Evolutionary conservation across 371 early-diverging fungal species (phyloP).

Genomic region (Capillidium heterosporum): DNA sequence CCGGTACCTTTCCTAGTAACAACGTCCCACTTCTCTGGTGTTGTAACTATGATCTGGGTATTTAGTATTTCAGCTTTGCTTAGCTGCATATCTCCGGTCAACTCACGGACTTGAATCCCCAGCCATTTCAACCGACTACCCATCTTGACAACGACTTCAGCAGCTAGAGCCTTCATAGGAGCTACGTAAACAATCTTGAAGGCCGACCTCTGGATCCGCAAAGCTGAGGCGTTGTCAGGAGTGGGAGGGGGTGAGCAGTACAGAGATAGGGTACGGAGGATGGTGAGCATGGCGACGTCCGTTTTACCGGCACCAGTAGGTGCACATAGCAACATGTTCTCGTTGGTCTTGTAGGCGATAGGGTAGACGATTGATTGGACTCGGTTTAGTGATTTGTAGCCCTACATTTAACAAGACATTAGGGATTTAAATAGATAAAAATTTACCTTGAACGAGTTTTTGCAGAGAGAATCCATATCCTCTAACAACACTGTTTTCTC

Average conservation of each 20-base stretch:
- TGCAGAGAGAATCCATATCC: constrained; percentile 53
- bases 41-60: constrained; percentile 96
- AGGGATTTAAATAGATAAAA: not conserved
- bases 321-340: constrained; percentile 97
- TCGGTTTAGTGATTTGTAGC: constrained; percentile 77
- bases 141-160: constrained; percentile 92
- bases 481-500: constrained; percentile 38
- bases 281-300: constrained; percentile 91
- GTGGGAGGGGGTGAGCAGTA: constrained; percentile 31
- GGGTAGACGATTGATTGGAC: constrained; percentile 92
- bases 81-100: constrained; percentile 94
- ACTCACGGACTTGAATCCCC: constrained; percentile 72
- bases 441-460: constrained; percentile 50
- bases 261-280: constrained; percentile 56
- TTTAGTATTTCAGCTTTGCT: constrained; percentile 76
- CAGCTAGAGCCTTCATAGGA: constrained; percentile 99
- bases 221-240: constrained; percentile 18
- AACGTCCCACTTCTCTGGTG: constrained; percentile 99
- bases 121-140: constrained; percentile 63
- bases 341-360: constrained; percentile 79
- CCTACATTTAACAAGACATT: constrained; percentile 15
- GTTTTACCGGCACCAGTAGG: constrained; percentile 99
- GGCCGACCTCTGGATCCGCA: constrained; percentile 43
- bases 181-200: constrained; percentile 98
- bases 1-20: constrained; percentile 91